Evolutionary conservation across 805 yeast species (phyloP), one percentile per base, ranked within the genome.

Genomic region (Jamesozyma rosinii): DNA sequence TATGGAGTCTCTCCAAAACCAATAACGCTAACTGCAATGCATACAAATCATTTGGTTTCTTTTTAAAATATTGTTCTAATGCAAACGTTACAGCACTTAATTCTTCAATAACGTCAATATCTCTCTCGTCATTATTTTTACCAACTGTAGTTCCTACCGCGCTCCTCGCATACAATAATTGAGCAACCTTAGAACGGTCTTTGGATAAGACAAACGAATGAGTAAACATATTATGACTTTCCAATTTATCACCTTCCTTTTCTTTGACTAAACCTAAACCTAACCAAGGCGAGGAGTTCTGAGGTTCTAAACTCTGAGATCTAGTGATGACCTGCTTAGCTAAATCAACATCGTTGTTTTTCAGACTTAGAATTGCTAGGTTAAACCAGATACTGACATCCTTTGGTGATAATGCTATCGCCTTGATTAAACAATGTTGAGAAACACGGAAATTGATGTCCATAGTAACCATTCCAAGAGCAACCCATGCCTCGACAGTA

Each of bases 371-470:
- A 5, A 83, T 74, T 0, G 95, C 96, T 45, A 92, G 66, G 52
- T 86, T 85, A 14, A 80, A 72, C 96, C 97, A 92, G 4, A 80
- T 73, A 15, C 66, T 65, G 3, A 81, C 75, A 44, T 83, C 84
- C 42, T 76, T 75, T 5, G 83, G 75, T 38, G 84, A 81, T 33
- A 88, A 63, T 0, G 84, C 71, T 2, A 80, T 65, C 0, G 97
- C 89, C 49, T 85, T 82, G 52, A 92, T 83, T 53, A 84, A 86
- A 59, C 96, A 87, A 64, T 92, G 99, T 63, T 92, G 99, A 0
- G 97, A 70, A 5, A 86, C 83, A 38, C 75, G 72, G 0, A 90
- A 80, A 49, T 78, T 83, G 3, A 69, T 62, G 3, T 76, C 65
- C 43, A 80, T 71, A 6, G 86, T 76, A 0, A 88, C 83, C 44